Evolutionary conservation across 2,329 filamentous ascomycete species (phyloP), one percentile per base, ranked within the genome.

Genomic region (Xylariaceae sp.): DNA sequence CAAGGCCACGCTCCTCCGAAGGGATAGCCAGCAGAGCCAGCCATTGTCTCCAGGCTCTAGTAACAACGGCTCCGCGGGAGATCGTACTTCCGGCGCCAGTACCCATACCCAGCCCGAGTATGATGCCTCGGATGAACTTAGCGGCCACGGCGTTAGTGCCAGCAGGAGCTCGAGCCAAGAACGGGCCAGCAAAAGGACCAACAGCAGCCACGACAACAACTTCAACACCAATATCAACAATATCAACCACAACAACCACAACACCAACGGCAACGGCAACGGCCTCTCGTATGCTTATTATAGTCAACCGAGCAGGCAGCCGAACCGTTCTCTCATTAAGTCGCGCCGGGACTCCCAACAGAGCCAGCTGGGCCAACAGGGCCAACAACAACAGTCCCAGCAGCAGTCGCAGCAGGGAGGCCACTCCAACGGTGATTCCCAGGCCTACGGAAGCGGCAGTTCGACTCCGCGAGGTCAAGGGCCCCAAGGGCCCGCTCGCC

Each of bases 1-100:
- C 67, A 75, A 76, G 69, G 77, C 77, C 66, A 78, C 75, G 63
- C 75, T 81, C 61, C 71, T 75, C 57, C 71, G 77, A 61, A 74
- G 77, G 64, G 73, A 76, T 59, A 79, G 78, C 57, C 70, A 72
- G 39, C 66, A 76, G 58, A 79, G 78, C 57, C 70, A 72, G 39
- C 66, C 72, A 35, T 71, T 72, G 51, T 74, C 76, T 45, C 64
- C 75, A 59, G 66, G 70, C 37, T 74, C 76, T 55, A 67, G 68
- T 64, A 64, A 64, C 55, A 65, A 63, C 51, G 67, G 66, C 55
- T 56, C 67, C 64, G 65, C 67, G 59, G 67, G 58, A 58, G 68
- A 64, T 56, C 60, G 66, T 66, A 57, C 65, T 58, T 70, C 63
- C 23, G 58, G 50, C n/a, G 53, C 37, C 62, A 72, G 70, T 64